Percentiles rank a stretch among this genome's conserved stretches.
Evolutionary conservation across 257 asterid species (phyloP).

Genomic region (Nicotiana sylvestris): DNA sequence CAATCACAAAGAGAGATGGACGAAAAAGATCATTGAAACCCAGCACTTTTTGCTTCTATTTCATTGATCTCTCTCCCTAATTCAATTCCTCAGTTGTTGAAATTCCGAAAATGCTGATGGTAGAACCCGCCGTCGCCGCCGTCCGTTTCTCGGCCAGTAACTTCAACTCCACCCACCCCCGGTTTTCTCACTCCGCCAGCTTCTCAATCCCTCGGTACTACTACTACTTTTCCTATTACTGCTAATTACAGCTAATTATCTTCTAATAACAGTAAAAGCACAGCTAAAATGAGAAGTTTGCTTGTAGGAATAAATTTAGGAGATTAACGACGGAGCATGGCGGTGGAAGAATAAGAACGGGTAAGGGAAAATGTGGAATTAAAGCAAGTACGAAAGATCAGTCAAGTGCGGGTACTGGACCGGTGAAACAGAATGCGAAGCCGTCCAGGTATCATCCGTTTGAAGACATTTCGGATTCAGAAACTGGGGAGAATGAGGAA

Average conservation of each 20-base stretch:
- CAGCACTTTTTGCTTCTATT: not conserved
- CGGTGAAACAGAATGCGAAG: slow-evolving; percentile 74
- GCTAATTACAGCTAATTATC: not conserved
- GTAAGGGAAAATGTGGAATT: slow-evolving; percentile 32
- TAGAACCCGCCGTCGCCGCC: slow-evolving; percentile 56
- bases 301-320: slow-evolving; percentile 29
- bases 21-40: not conserved
- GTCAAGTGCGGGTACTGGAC: slow-evolving; percentile 60
- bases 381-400: slow-evolving; percentile 56
- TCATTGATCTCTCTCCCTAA: not conserved
- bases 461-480: slow-evolving; percentile 79
- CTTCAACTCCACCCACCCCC: slow-evolving; percentile 38
- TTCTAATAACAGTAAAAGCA: not conserved
- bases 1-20: slow-evolving; percentile 13
- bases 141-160: slow-evolving; percentile 41
- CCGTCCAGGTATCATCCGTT: slow-evolving; percentile 94
- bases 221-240: not conserved
- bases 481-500: slow-evolving; percentile 42
- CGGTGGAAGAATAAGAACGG: slow-evolving; percentile 26
- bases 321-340: slow-evolving; percentile 19
- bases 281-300: slow-evolving; percentile 5
- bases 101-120: slow-evolving; percentile 46
- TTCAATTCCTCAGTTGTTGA: not conserved
- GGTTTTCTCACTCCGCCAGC: slow-evolving; percentile 41
- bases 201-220: slow-evolving; percentile 44